phyloP scores from a whole-genome alignment of 768 basidiomycete species.

The Clavaria fumosa region DNA sequence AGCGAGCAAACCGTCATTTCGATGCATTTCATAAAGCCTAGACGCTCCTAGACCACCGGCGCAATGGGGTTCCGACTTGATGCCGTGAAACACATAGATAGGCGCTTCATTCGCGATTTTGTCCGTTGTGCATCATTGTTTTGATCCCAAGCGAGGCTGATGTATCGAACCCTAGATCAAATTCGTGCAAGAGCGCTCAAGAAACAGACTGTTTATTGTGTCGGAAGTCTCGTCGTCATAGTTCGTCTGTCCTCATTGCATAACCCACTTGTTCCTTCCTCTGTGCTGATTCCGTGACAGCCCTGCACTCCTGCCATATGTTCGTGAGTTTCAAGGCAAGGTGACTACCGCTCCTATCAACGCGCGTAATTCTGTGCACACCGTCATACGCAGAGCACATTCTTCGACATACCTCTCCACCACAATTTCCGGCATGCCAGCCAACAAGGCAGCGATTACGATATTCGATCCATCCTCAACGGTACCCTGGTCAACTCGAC shows the following conservation, averaged over 20 bases:
- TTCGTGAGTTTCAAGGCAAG: conserved; percentile 48
- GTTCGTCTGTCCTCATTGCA: conserved; percentile 76
- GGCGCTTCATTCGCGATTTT: conserved; percentile 50
- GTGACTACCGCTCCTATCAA: conserved; percentile 21
- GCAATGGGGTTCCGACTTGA: conserved; percentile 73
- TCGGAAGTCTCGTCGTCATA: no score
- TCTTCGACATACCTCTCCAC: conserved; percentile 88
- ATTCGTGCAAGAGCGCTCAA: conserved; percentile 29
- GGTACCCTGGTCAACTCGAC: conserved; percentile 49
- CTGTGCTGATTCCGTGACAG: not conserved
- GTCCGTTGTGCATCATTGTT: conserved; percentile 27
- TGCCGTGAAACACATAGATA: conserved; percentile 83
- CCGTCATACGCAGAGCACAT: conserved; percentile 43
- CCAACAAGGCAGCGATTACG: conserved; percentile 46
- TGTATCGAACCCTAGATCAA: conserved; percentile 30
- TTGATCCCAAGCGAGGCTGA: conserved; percentile 1
- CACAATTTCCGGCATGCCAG: conserved; percentile 71
- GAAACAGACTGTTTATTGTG: conserved; percentile 43
- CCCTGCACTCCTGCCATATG: conserved; percentile 28
- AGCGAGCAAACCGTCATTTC: no score
- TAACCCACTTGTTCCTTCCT: conserved; percentile 28
- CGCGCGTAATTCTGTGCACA: not conserved
- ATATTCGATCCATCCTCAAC: conserved; percentile 61
- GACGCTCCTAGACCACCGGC: conserved; percentile 47
- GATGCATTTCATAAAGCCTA: no score